phyloP scores from a whole-genome alignment of 1,284 basidiomycete species.

The Trametes pubescens region DNA sequence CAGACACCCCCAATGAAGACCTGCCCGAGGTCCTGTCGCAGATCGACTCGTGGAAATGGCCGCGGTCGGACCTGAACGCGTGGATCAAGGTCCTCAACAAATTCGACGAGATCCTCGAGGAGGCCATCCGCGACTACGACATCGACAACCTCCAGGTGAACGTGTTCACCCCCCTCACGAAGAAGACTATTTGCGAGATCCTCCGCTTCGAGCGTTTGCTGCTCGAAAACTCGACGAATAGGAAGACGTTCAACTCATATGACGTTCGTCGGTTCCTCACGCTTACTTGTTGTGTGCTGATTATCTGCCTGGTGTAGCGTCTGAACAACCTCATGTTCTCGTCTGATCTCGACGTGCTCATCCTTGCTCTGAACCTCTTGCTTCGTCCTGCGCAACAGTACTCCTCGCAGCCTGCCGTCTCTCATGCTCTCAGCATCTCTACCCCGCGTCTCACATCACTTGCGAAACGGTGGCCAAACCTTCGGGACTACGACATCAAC shows the following conservation, averaged over 20 bases:
- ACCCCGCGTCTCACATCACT: slow-evolving; percentile 76
- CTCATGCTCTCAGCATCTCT: slow-evolving; percentile 80
- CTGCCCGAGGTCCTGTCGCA: slow-evolving; percentile 68
- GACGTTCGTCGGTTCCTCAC: slow-evolving; percentile 71
- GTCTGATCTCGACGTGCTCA: slow-evolving; percentile 89
- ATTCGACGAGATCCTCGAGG: slow-evolving; percentile 90
- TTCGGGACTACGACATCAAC: slow-evolving; percentile 77
- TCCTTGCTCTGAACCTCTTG: slow-evolving; percentile 85
- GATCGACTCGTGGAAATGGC: slow-evolving; percentile 91
- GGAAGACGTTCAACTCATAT: slow-evolving; percentile 97
- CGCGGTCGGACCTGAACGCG: slow-evolving; percentile 95
- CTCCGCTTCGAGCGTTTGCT: slow-evolving; percentile 90
- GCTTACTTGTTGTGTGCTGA: slow-evolving; percentile 24
- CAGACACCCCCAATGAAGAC: slow-evolving; percentile 70
- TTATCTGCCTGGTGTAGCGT: slow-evolving; percentile 59
- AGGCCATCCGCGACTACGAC: slow-evolving; percentile 84
- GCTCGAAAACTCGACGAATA: slow-evolving; percentile 97
- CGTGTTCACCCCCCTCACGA: slow-evolving; percentile 81
- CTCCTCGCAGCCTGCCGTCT: slow-evolving; percentile 81
- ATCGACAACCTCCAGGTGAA: slow-evolving; percentile 85
- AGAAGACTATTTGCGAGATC: slow-evolving; percentile 83
- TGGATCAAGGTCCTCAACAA: slow-evolving; percentile 97
- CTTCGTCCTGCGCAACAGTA: slow-evolving; percentile 96
- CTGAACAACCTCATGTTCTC: slow-evolving; percentile 90
- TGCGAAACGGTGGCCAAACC: slow-evolving; percentile 76